These are phyloP conservation scores for Paracorniculantispora psalliotae DNA, from an alignment of 2,329 filamentous ascomycete species.

Conservation along the genomic window DNA sequence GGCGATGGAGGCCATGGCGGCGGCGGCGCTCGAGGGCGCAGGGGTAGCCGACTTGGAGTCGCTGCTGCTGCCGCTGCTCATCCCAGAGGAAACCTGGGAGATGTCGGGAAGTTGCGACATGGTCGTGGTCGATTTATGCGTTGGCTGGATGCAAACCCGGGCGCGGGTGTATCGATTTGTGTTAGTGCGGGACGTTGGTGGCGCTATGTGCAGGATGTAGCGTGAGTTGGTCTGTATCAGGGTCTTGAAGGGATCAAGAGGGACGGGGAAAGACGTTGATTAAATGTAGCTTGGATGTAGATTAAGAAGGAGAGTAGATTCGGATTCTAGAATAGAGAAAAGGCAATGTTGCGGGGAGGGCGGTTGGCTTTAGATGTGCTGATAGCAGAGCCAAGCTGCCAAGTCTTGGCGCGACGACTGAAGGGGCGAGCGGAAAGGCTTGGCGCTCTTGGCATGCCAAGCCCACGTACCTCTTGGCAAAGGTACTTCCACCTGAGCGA, in stretches of 20 bases:
- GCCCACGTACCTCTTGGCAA: slow-evolving; percentile 22
- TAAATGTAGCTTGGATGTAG: neutral
- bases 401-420: slow-evolving; percentile 13
- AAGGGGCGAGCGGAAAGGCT: slow-evolving; percentile 35
- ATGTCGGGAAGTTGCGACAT: slow-evolving; percentile 15
- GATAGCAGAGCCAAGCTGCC: slow-evolving; percentile 11
- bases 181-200: slow-evolving; percentile 3
- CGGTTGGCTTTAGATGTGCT: slow-evolving; percentile 12
- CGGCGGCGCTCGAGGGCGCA: slow-evolving; percentile 45
- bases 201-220: neutral
- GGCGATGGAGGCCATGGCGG: slow-evolving; percentile 34
- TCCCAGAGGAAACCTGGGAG: slow-evolving; percentile 24
- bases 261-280: neutral
- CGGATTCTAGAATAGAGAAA: slow-evolving; percentile 1
- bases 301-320: neutral
- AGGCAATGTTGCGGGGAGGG: slow-evolving; percentile 11
- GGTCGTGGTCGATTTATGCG: neutral
- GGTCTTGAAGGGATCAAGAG: neutral
- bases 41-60: slow-evolving; percentile 51
- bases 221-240: neutral
- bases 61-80: slow-evolving; percentile 36
- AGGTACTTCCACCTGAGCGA: neutral
- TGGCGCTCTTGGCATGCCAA: slow-evolving; percentile 32
- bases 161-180: neutral
- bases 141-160: neutral